Evolutionary conservation across 2,329 filamentous ascomycete genomes (phyloP), one percentile per base, ranked within the genome.

Genomic region (Arthrinium phaeospermum): DNA sequence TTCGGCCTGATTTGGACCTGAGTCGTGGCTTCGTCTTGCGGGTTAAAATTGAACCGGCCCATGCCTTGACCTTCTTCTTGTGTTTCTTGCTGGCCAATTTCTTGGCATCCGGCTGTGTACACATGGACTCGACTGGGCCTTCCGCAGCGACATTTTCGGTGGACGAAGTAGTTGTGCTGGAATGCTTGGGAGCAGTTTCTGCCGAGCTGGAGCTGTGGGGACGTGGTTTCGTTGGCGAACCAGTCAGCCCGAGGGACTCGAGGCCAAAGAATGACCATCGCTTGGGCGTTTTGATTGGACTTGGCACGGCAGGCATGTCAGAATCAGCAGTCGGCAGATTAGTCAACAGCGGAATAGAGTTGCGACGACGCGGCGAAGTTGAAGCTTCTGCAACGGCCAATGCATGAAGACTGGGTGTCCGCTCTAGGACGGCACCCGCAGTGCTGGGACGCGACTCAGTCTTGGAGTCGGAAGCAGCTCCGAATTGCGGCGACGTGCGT

Each of bases 11-110:
- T 73, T 85, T 87, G 71, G 83, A 80, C 68, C 82, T 82, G 75
- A 86, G 84, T 22, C 86, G 85, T 24, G 85, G 79, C 73, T 89
- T 92, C 0, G 87, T 83, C 75, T 91, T 93, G 5, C 89, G 86
- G 22, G 90, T 89, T 10, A 94, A 84, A 72, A 93, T 92, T 2
- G 90, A 89, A 45, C 91, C 91, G 24, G 90, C 90, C 91, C 91
- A 93, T 4, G 88, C 88, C 78, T 93, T 94, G 72, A 96, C 93
- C 80, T 93, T 93, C 83, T 94, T 88, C 74, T 89, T 88, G 82
- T 86, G 89, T 51, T 78, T 84, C 70, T 84, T 85, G 71, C 82
- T 80, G 45, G 82, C 78, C 67, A 81, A 82, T 75, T 82, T 85
- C 24, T 74, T 78, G 34, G 67, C 75, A 16, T 70, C 73, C 44